phyloP scores from a whole-genome alignment of 768 basidiomycete genomes.

The Leccinellum luteum region DNA sequence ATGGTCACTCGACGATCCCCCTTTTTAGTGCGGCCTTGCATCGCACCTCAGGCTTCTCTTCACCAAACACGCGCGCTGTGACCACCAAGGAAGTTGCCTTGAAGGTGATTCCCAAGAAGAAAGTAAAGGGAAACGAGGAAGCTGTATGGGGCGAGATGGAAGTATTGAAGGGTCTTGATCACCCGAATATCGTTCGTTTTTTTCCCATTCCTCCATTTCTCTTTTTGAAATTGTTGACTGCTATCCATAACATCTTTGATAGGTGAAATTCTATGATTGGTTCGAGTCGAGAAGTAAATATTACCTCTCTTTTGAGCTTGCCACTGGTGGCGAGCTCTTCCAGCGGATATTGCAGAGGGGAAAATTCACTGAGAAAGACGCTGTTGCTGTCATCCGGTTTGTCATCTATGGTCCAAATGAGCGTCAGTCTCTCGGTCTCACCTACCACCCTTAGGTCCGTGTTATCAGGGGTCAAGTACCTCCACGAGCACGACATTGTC shows the following conservation, averaged over 20 bases:
- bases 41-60: constrained; percentile 16
- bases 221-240: neutral
- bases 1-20: constrained; percentile 27
- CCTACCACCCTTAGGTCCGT: constrained; percentile 53
- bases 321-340: constrained; percentile 92
- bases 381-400: constrained; percentile 70
- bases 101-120: constrained; percentile 94
- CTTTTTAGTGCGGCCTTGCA: constrained; percentile 28
- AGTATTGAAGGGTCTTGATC: constrained; percentile 83
- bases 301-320: constrained; percentile 94
- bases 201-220: neutral
- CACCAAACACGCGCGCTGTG: constrained; percentile 29
- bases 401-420: constrained; percentile 23
- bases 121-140: constrained; percentile 87
- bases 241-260: neutral
- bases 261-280: constrained; percentile 97
- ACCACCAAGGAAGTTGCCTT: constrained; percentile 73
- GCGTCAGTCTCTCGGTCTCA: neutral
- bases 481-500: constrained; percentile 91
- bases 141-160: constrained; percentile 94
- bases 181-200: constrained; percentile 82
- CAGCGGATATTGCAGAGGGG: constrained; percentile 81
- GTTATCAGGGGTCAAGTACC: constrained; percentile 81
- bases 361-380: constrained; percentile 93
- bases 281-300: constrained; percentile 94